Evolutionary conservation across 2,329 filamentous ascomycete species (phyloP), one percentile per base, ranked within the genome.

Genomic region (Fusarium mangiferae): DNA sequence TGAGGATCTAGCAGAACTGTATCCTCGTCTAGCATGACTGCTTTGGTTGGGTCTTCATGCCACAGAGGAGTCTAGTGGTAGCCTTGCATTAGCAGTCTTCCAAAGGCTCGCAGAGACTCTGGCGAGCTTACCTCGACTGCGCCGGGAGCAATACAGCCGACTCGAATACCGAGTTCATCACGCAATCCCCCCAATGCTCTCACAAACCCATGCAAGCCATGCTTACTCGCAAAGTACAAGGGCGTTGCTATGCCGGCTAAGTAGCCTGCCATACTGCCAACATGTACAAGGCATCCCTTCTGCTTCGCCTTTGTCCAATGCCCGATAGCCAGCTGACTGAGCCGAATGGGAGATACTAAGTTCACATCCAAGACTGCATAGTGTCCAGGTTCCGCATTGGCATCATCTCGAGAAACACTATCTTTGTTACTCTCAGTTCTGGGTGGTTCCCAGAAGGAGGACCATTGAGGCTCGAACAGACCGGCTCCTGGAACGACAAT

Each of bases 291-390:
- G 49, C 76, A 78, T 3, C 80, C 82, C 5, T 74, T 70, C 15
- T 73, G 67, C 52, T 75, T 78, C 41, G 67, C 74, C 68, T 77
- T 74, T 14, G 80, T 81, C 82, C 83, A 85, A 68, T 83, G 71
- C 7, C 79, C 77, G 39, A 84, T 78, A 41, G 82, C 83, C 33
- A 85, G 73, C 75, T 84, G 82, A 39, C 78, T 81, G 49, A 83
- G 68, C 24, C 82, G 80, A 45, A 84, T 81, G 5, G 83, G 83
- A 30, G 80, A 77, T 14, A 79, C 74, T 38, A 84, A 73, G 66
- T 84, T 85, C 59, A 84, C 79, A 59, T 82, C 81, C 7, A 84
- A 59, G 24, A 80, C 75, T 38, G 77, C 76, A 55, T 84, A 84
- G 52, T 78, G 78, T 7, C 81, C 81, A 3, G 77, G 77, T 33